A percentile compares a stretch with the other conserved stretches of the same genome.
phyloP scores from a whole-genome alignment of 371 early-diverging fungal genomes.

The Sporodiniella umbellata region DNA sequence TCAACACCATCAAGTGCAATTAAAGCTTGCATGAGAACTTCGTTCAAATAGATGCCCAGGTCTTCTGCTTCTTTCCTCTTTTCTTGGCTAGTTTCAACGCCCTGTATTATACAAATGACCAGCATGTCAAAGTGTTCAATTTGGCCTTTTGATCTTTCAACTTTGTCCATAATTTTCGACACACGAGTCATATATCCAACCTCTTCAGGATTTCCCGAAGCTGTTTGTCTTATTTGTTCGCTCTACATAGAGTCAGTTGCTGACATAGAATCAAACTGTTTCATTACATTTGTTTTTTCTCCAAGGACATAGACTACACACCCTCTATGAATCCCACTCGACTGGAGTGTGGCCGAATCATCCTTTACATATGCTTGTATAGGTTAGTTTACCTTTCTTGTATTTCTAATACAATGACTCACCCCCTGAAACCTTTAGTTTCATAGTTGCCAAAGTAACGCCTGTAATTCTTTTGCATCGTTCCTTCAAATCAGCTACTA shows the following conservation, averaged over 20 bases:
- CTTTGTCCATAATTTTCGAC: conserved; percentile 16
- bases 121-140: conserved; percentile 13
- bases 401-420: not conserved
- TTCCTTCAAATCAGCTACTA: conserved; percentile 22
- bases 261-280: too few relatives aligned
- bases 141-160: conserved; percentile 7
- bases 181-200: conserved; percentile 20
- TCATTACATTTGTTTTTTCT: conserved; percentile 18
- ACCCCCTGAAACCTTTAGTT: conserved; percentile 31
- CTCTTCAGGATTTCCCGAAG: conserved; percentile 31
- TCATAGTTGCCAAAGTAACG: conserved; percentile 29
- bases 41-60: conserved; percentile 18
- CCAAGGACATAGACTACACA: conserved; percentile 20
- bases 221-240: conserved; percentile 16
- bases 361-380: conserved; percentile 25
- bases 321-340: conserved; percentile 19
- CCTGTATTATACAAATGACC: conserved; percentile 6
- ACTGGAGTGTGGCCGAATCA: conserved; percentile 19
- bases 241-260: not conserved
- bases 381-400: not conserved
- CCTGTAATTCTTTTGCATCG: conserved; percentile 23
- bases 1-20: conserved; percentile 27
- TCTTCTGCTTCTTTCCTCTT: conserved; percentile 13
- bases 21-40: conserved; percentile 25
- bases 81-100: not conserved